phyloP scores from a whole-genome alignment of 1,284 basidiomycete species.

The Ceratobasidium sp. region DNA sequence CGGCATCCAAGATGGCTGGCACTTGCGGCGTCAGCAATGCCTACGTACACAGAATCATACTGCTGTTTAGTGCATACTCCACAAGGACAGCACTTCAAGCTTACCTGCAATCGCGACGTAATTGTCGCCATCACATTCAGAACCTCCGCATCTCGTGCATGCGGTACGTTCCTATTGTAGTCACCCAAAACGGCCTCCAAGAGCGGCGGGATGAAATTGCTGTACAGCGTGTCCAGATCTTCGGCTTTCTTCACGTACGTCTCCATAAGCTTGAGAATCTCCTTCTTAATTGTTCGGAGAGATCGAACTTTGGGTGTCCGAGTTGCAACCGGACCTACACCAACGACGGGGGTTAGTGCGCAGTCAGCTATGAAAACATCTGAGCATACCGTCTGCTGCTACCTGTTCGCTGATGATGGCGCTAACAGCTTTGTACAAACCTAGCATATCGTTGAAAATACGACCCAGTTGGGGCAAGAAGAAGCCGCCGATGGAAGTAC shows the following conservation, averaged over 20 bases:
- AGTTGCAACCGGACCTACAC: conserved; percentile 86
- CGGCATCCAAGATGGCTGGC: conserved; percentile 94
- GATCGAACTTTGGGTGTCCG: conserved; percentile 97
- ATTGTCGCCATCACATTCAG: conserved; percentile 99
- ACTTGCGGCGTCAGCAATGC: conserved; percentile 91
- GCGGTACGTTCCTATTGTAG: conserved; percentile 94
- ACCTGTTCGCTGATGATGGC: conserved; percentile 97
- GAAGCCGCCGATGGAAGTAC: conserved; percentile 96
- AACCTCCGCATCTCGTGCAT: conserved; percentile 96
- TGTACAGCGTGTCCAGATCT: conserved; percentile 92
- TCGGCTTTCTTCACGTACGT: conserved; percentile 98
- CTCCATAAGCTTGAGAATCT: conserved; percentile 96
- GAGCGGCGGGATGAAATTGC: conserved; percentile 92
- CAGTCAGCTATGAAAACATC: background rate
- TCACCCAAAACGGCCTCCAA: conserved; percentile 97
- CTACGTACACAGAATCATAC: conserved; percentile 56
- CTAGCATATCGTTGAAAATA: conserved; percentile 98
- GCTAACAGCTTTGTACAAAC: conserved; percentile 96
- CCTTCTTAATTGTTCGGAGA: conserved; percentile 97
- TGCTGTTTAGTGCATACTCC: conserved; percentile 56
- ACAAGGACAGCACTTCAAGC: conserved; percentile 59
- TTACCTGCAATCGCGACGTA: conserved; percentile 83
- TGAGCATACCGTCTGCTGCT: conserved; percentile 76
- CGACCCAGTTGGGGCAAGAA: conserved; percentile 96
- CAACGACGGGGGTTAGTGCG: conserved; percentile 10